A percentile compares a stretch with the other conserved stretches of the same genome.
Evolutionary conservation across 2,329 filamentous ascomycete genomes (phyloP).

Genomic region (Pseudocercospora fijiensis): DNA sequence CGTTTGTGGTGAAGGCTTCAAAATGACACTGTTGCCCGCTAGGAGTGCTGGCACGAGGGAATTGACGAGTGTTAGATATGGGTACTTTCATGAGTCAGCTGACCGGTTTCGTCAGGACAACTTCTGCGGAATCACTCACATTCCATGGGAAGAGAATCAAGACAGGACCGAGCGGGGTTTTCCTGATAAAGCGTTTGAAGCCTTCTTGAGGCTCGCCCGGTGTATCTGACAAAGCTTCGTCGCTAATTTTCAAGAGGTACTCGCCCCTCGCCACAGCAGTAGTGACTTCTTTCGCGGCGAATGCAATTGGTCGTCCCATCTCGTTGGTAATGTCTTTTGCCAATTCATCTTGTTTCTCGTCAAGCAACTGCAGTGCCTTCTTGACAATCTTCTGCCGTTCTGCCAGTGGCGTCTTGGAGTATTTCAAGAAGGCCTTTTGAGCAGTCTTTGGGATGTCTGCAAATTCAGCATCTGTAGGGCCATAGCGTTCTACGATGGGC

Average conservation of each 20-base stretch:
- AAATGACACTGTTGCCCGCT: constrained; percentile 83
- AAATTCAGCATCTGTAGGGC: constrained; percentile 69
- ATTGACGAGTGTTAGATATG: constrained; percentile 90
- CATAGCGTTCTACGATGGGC: constrained; percentile 75
- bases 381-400: constrained; percentile 78
- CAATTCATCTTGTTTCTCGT: constrained; percentile 72
- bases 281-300: constrained; percentile 76
- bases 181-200: constrained; percentile 86
- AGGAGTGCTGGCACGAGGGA: constrained; percentile 88
- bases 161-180: constrained; percentile 82
- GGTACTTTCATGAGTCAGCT: constrained; percentile 62
- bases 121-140: constrained; percentile 57
- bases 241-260: constrained; percentile 80
- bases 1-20: constrained; percentile 94
- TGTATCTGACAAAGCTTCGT: constrained; percentile 74
- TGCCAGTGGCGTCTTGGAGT: constrained; percentile 69
- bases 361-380: constrained; percentile 71
- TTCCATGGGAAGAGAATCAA: constrained; percentile 96
- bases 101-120: constrained; percentile 1
- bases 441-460: constrained; percentile 69
- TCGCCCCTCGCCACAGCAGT: constrained; percentile 84
- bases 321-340: constrained; percentile 85
- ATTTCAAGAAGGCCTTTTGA: constrained; percentile 72
- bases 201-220: constrained; percentile 80
- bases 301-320: constrained; percentile 91